Conservation (phyloP, 2,329 filamentous ascomycete genomes). For the Aspergillus texensis region DNA sequence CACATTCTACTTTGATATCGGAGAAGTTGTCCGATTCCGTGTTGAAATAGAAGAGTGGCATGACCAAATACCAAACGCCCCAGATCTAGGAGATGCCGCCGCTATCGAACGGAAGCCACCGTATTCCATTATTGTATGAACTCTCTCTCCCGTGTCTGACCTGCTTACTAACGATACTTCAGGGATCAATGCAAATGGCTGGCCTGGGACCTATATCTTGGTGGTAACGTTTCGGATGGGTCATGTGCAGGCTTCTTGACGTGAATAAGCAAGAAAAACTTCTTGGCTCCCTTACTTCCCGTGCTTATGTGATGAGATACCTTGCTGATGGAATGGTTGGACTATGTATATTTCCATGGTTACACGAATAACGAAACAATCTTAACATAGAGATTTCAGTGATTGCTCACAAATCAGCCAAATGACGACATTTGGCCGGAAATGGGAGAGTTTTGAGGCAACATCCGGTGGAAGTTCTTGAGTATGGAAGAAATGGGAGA, state of each 20-base stretch:
- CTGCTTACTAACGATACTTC: constrained; percentile 15
- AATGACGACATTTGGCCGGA: constrained; percentile 9
- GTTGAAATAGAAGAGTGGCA: constrained; percentile 89
- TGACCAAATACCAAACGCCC: constrained; percentile 76
- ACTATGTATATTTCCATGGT: constrained; percentile 5
- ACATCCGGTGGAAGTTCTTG: no score
- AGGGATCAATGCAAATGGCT: constrained; percentile 52
- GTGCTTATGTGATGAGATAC: background rate
- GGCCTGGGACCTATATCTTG: constrained; percentile 50
- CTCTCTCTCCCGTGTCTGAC: no score
- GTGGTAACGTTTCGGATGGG: constrained; percentile 38
- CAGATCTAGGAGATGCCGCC: constrained; percentile 64
- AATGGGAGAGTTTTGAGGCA: background rate
- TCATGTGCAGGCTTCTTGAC: background rate
- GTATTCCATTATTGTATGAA: constrained; percentile 48
- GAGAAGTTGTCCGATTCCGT: constrained; percentile 84
- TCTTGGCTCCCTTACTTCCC: background rate
- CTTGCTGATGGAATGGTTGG: background rate
- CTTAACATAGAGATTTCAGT: background rate
- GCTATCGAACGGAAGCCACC: constrained; percentile 61
- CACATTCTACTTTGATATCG: constrained; percentile 82
- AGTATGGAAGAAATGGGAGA: background rate
- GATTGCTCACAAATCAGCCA: constrained; percentile 6
- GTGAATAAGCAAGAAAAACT: constrained; percentile 4
- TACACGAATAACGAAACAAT: constrained; percentile 11